Percentiles rank a stretch among this genome's conserved stretches.
These are phyloP conservation scores for Boletellus deceptivus DNA, from an alignment of 1,284 basidiomycete species.

Conservation along the genomic window DNA sequence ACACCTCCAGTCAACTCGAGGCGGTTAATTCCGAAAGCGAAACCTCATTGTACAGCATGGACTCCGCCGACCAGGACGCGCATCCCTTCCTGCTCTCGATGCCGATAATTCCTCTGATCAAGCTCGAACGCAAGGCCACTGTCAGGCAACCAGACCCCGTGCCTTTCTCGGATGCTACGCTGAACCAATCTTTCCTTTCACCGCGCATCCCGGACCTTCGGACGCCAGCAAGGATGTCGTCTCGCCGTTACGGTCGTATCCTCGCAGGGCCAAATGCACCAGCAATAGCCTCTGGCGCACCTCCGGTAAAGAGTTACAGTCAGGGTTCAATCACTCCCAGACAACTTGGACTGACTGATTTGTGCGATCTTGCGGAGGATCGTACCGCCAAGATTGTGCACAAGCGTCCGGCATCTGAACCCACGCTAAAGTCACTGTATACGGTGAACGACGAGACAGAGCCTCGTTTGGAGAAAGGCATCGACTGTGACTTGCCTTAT, in stretches of 20 bases:
- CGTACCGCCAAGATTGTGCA: neutral
- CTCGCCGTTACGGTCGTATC: constrained; percentile 19
- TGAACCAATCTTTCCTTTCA: constrained; percentile 15
- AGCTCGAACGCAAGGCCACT: constrained; percentile 29
- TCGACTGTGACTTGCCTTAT: constrained; percentile 8
- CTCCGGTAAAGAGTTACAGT: neutral
- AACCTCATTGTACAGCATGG: constrained; percentile 26
- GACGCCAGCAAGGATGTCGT: constrained; percentile 14
- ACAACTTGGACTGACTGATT: neutral
- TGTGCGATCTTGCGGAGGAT: neutral
- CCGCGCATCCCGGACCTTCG: constrained; percentile 17
- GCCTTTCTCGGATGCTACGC: neutral
- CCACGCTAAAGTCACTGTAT: constrained; percentile 1
- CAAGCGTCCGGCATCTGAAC: constrained; percentile 15
- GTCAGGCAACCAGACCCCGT: constrained; percentile 15
- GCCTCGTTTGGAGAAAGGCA: constrained; percentile 3
- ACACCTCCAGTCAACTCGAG: neutral
- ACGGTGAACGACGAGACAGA: constrained; percentile 9
- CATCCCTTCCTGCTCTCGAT: constrained; percentile 28
- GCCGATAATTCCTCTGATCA: constrained; percentile 28
- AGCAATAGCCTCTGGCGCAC: neutral
- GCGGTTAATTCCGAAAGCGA: constrained; percentile 2
- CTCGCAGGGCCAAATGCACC: neutral
- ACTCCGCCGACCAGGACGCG: constrained; percentile 28
- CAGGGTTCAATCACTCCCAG: neutral